Percentiles rank a stretch among this genome's conserved stretches.
phyloP scores from a whole-genome alignment of 345 rosid genomes.

The Iberis pinnata region DNA sequence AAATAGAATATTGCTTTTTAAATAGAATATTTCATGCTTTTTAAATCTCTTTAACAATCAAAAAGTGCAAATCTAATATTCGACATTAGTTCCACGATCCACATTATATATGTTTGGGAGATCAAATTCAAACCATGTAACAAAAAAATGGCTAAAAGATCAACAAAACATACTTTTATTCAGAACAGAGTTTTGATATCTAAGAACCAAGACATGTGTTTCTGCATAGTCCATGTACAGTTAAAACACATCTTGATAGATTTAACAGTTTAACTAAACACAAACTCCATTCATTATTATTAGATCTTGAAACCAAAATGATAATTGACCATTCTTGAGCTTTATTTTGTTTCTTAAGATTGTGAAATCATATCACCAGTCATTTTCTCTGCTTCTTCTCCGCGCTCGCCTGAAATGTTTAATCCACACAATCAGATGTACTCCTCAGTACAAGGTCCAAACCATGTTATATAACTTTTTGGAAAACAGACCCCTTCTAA shows the following conservation, averaged over 20 bases:
- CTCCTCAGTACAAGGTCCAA: too few relatives aligned
- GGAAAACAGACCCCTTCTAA: too few relatives aligned
- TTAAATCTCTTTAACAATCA: too few relatives aligned
- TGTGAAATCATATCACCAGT: slow-evolving; percentile 49
- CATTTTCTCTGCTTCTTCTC: slow-evolving; percentile 79
- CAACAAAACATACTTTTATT: slow-evolving; percentile 20
- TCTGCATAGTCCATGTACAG: slow-evolving; percentile 30
- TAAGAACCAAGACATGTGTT: slow-evolving; percentile 17
- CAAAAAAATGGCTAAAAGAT: too few relatives aligned
- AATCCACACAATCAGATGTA: too few relatives aligned
- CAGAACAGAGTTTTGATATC: slow-evolving; percentile 17
- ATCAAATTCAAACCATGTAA: too few relatives aligned
- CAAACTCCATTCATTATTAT: slow-evolving; percentile 21
- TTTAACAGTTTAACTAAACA: slow-evolving; percentile 13
- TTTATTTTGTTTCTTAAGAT: slow-evolving; percentile 19
- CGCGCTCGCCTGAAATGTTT: slow-evolving; percentile 67
- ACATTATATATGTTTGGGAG: too few relatives aligned
- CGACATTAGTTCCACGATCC: too few relatives aligned
- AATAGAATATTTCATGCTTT: too few relatives aligned
- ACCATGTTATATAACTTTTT: too few relatives aligned
- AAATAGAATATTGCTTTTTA: too few relatives aligned
- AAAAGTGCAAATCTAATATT: too few relatives aligned
- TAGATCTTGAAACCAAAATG: slow-evolving; percentile 9
- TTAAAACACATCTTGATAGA: slow-evolving; percentile 20
- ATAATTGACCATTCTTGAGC: slow-evolving; percentile 7